Evolutionary conservation across 1,284 basidiomycete genomes (phyloP), one percentile per base, ranked within the genome.

Genomic region (Irpex sp.): DNA sequence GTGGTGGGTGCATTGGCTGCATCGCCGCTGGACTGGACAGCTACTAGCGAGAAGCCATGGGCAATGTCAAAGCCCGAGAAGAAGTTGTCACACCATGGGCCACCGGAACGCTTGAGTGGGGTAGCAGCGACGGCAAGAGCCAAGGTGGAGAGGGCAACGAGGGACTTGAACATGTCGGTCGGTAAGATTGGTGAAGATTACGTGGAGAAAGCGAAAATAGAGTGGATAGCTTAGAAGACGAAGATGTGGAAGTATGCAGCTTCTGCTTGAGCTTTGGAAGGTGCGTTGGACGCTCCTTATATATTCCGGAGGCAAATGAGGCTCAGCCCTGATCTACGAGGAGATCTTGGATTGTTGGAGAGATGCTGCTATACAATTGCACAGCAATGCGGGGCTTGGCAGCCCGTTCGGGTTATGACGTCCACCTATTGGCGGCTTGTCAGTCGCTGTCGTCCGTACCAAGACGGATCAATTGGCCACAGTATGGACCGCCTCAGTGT

Each of bases 11-110:
- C 58, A 64, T 81, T 79, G 6, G 21, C 6, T 0, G 71, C 65
- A 62, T 79, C 79, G 2, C 74, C 69, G 3, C 68, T 60, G 0
- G 76, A 75, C 4, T 66, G 66, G 63, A 80, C 80, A 58, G 80
- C 80, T n/a, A 77, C 70, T 36, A 82, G 70, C 6, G 74, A 78
- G 68, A 81, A 79, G 66, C 76, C 76, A 63, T 72, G 75, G 3
- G 69, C 63, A n/a, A 74, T 56, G 59, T 65, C 61, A 61, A 65
- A 65, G 17, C 56, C 56, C 7, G 9, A 6, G 35, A 31, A 11
- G 8, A n/a, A 53, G 15, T 13, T 9, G 19, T 19, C 26, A 35
- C 47, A 51, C n/a, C 35, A 13, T 15, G 49, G 47, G 17, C 26
- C 47, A n/a, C 11, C 31, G 15, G 17, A 15, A 21, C 47, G 21